Conservation (phyloP, 108 stramenopile species). For the Schizochytrium sp. region DNA sequence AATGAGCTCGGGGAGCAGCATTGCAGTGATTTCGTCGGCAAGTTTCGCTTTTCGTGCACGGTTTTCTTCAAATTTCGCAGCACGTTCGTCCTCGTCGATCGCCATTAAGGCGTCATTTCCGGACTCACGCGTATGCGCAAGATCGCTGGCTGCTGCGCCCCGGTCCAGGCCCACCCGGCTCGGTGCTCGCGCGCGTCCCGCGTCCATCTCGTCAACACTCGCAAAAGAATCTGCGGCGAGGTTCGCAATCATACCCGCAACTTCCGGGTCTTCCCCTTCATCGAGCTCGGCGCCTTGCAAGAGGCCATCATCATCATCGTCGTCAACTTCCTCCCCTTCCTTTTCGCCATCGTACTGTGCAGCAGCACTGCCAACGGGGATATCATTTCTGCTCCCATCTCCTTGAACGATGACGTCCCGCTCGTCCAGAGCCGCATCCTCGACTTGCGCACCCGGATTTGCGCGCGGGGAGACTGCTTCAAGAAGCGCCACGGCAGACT, state of each 20-base stretch:
- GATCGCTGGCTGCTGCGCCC: background rate
- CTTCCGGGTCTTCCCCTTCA: background rate
- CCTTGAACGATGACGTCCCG: too few relatives aligned
- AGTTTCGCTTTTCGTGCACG: background rate
- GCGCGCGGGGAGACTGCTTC: background rate
- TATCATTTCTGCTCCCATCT: too few relatives aligned
- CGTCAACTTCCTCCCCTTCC: background rate
- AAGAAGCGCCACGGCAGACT: background rate
- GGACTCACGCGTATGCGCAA: too few relatives aligned
- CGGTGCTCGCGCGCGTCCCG: background rate
- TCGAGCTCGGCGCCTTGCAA: background rate
- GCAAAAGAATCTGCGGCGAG: slow-evolving; percentile 9
- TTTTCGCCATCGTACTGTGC: too few relatives aligned
- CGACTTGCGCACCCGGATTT: too few relatives aligned
- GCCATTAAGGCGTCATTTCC: background rate
- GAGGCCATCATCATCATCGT: too few relatives aligned
- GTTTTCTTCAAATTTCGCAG: background rate
- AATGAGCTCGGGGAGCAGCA: slow-evolving; percentile 18
- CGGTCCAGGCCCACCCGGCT: background rate
- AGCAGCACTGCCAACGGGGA: too few relatives aligned
- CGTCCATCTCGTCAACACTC: background rate
- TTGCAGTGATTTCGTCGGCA: background rate
- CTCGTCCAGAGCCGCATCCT: too few relatives aligned
- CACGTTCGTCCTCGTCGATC: background rate
- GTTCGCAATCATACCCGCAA: background rate